Evolutionary conservation across 2,329 filamentous ascomycete species (phyloP), one percentile per base, ranked within the genome.

Genomic region (Pseudogymnoascus sp.): DNA sequence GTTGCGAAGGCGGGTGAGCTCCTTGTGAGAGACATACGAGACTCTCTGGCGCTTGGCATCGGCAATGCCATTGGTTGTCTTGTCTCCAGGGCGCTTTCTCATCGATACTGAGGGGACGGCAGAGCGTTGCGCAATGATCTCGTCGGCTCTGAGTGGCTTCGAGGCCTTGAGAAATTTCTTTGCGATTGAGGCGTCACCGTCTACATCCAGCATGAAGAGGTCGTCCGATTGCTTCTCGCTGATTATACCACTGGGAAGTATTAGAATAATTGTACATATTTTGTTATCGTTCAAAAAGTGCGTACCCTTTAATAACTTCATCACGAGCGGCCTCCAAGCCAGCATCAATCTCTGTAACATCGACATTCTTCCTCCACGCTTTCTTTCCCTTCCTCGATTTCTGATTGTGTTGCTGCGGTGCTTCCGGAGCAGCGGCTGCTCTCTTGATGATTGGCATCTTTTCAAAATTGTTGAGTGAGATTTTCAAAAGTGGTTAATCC

Each of bases 341-440:
- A 62, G 89, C 79, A 71, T 93, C 84, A 26, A 99, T 85, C 66
- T 96, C 88, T 28, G 90, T 89, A 66, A 98, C 85, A 77, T 99
- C 91, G 76, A 99, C 91, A 78, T 99, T 96, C 77, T 98, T 99
- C 73, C 95, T 85, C 95, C 95, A 99, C 33, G 95, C 93, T 79
- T 96, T 98, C 78, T 98, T 98, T 71, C 96, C 95, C 76, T 99
- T 99, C 74, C 95, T 84, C 4, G 93, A 98, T 26, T 92, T 86
- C 76, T 99, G 95, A 67, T 85, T 92, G 77, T 89, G 87, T 69
- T 96, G 91, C 66, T 88, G 86, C 10, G 92, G 93, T 16, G 90
- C 89, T 37, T 81, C 77, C 11, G 78, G 76, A 37, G 82, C 77
- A 65, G 78, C 82, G 41, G 79, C 64, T 22, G 66, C 68, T 56